Conservation (phyloP, 2,329 filamentous ascomycete species). For the Beauveria scarabaeidicola region DNA sequence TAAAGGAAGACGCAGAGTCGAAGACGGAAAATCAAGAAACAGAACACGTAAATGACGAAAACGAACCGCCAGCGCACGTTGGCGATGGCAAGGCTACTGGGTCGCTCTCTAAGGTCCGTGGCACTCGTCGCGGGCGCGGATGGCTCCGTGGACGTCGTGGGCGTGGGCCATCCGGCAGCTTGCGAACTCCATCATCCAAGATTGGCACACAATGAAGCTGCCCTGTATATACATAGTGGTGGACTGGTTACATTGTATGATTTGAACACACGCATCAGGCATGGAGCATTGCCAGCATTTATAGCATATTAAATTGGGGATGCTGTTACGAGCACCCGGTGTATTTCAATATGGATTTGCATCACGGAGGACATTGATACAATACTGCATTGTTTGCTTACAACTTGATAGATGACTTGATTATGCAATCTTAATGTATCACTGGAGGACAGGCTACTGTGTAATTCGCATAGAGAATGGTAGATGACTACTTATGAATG, state of each 20-base stretch:
- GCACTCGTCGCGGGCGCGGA: constrained; percentile 7
- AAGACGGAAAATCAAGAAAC: background rate
- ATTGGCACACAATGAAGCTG: background rate
- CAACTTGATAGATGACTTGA: background rate
- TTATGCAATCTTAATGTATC: background rate
- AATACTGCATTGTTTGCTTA: background rate
- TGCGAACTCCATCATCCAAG: background rate
- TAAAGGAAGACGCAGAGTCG: background rate
- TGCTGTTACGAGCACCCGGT: background rate
- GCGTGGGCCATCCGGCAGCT: background rate
- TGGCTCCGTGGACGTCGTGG: constrained; percentile 9
- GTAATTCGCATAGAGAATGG: background rate
- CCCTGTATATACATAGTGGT: background rate
- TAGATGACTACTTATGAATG: background rate
- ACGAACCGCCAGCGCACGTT: constrained; percentile 4
- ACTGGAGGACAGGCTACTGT: background rate
- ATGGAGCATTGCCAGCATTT: background rate
- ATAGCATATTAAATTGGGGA: background rate
- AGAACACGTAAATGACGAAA: constrained; percentile 3
- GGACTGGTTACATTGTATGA: background rate
- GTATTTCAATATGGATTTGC: background rate
- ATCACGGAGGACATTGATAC: background rate
- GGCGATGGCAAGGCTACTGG: background rate
- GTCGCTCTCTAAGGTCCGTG: background rate
- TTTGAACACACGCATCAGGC: background rate